Evolutionary conservation across 164 flowering plant species (phyloP).

Genomic region (Nymphaea thermarum): DNA sequence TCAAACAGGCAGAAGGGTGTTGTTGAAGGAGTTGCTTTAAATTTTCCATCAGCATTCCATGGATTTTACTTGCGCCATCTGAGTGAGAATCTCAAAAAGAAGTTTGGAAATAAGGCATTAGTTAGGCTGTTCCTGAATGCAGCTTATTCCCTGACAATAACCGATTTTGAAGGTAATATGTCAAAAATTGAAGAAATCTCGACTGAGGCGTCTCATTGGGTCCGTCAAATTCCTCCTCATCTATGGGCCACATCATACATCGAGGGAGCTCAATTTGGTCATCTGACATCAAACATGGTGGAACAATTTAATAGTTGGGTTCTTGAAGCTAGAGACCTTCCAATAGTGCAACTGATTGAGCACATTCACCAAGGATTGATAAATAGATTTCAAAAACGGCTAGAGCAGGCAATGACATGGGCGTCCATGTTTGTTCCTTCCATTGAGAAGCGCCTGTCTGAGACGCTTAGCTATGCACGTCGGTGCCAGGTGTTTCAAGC

Average conservation of each 20-base stretch:
- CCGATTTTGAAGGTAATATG: slow-evolving; percentile 71
- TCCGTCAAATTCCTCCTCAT: slow-evolving; percentile 60
- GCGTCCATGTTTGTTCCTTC: slow-evolving; percentile 41
- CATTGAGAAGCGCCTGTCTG: slow-evolving; percentile 36
- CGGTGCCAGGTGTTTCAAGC: slow-evolving; percentile 56
- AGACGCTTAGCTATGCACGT: slow-evolving; percentile 40
- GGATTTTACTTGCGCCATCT: slow-evolving; percentile 41
- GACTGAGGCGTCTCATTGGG: slow-evolving; percentile 72
- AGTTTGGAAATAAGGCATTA: slow-evolving; percentile 38
- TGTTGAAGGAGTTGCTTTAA: slow-evolving; percentile 44
- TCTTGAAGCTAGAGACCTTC: slow-evolving; percentile 48
- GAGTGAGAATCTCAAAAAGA: slow-evolving; percentile 49
- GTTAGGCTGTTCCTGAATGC: slow-evolving; percentile 92
- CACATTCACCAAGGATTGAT: slow-evolving; percentile 36
- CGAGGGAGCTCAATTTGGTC: slow-evolving; percentile 89
- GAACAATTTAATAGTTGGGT: slow-evolving; percentile 45
- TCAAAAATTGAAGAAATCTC: slow-evolving; percentile 77
- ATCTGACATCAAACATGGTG: slow-evolving; percentile 65
- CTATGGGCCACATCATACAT: slow-evolving; percentile 95
- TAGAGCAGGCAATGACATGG: slow-evolving; percentile 25
- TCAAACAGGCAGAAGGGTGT: slow-evolving; percentile 39
- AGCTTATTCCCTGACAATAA: slow-evolving; percentile 77
- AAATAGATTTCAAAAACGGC: slow-evolving; percentile 33
- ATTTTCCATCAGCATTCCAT: slow-evolving; percentile 47
- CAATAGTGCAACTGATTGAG: slow-evolving; percentile 53